These are phyloP conservation scores for Lolium rigidum DNA, from an alignment of 176 grass and related monocot species.

Conservation along the genomic window DNA sequence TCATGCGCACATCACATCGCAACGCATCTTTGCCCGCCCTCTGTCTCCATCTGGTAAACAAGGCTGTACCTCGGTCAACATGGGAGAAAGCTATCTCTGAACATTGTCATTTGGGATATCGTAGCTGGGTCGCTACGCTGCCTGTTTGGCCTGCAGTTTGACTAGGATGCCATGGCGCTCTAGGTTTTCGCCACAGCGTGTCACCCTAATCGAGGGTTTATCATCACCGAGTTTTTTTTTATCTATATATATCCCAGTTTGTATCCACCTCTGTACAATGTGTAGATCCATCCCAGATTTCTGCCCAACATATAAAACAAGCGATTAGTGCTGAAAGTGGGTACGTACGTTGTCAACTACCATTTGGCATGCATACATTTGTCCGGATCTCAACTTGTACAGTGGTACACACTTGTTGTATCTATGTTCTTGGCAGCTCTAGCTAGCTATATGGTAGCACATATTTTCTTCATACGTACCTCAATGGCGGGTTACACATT, in stretches of 20 bases:
- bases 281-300: neutral
- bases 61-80: conserved; percentile 33
- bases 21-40: neutral
- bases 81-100: conserved; percentile 12
- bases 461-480: neutral
- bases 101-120: neutral
- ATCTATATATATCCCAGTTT: too few species aligned
- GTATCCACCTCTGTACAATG: too few species aligned
- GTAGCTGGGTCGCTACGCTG: neutral
- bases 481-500: neutral
- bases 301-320: conserved; percentile 25
- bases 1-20: conserved; percentile 33
- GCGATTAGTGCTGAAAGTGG: neutral
- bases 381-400: conserved; percentile 28
- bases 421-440: conserved; percentile 37
- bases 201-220: too few species aligned
- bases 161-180: too few species aligned
- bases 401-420: conserved; percentile 40
- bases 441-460: neutral
- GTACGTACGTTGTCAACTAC: conserved; percentile 29
- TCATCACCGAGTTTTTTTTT: too few species aligned
- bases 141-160: too few species aligned
- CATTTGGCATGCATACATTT: conserved; percentile 32
- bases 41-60: neutral
- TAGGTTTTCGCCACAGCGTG: too few species aligned